Conservation (phyloP, 331 rosid genomes). For the Cucumis variabilis region DNA sequence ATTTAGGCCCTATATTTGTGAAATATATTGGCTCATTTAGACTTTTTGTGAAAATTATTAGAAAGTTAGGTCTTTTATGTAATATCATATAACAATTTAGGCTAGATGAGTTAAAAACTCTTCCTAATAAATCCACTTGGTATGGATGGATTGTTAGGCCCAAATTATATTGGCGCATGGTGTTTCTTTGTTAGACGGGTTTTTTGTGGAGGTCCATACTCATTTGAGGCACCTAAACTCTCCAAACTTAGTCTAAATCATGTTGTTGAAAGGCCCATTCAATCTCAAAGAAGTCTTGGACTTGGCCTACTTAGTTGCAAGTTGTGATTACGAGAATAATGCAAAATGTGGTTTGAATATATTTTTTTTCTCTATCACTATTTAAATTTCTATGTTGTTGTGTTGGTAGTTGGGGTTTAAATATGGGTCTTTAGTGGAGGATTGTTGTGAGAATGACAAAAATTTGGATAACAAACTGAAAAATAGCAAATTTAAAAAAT, state of each 20-base stretch:
- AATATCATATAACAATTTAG: too few relatives aligned
- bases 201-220: slow-evolving; percentile 52
- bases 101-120: too few relatives aligned
- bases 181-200: slow-evolving; percentile 46
- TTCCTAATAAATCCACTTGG: slow-evolving; percentile 40
- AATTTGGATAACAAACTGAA: too few relatives aligned
- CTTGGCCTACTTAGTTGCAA: slow-evolving; percentile 39
- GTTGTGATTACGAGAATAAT: slow-evolving; percentile 43
- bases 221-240: slow-evolving; percentile 33
- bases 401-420: slow-evolving; percentile 25
- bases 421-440: slow-evolving; percentile 51
- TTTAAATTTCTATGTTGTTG: too few relatives aligned
- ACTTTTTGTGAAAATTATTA: too few relatives aligned
- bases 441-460: too few relatives aligned
- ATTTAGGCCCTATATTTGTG: too few relatives aligned
- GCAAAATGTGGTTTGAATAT: slow-evolving; percentile 55
- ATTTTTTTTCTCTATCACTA: too few relatives aligned
- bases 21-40: too few relatives aligned
- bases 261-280: slow-evolving; percentile 39
- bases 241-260: slow-evolving; percentile 28
- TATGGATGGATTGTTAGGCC: slow-evolving; percentile 45
- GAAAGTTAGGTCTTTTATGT: too few relatives aligned
- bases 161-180: slow-evolving; percentile 38
- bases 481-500: too few relatives aligned
- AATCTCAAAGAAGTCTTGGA: slow-evolving; percentile 1